A percentile compares a stretch with the other conserved stretches of the same genome.
Conservation (phyloP, 192 early-diverging fungal genomes). For the Coemansia erecta region DNA sequence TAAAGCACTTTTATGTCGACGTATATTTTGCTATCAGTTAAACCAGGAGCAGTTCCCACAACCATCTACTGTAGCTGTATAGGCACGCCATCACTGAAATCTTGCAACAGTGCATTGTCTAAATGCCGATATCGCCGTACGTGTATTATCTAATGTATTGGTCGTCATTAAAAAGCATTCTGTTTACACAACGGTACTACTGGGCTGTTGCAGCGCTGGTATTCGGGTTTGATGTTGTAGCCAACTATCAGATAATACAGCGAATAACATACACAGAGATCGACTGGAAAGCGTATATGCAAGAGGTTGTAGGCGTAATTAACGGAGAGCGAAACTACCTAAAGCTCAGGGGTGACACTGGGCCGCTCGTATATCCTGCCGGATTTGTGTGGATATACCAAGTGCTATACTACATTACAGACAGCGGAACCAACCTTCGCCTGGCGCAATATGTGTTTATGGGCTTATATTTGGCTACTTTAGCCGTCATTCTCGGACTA, state of each 20-base stretch:
- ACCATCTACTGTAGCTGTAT: too few species aligned
- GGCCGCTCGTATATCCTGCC: slow-evolving; percentile 89
- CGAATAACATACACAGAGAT: slow-evolving; percentile 79
- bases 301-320: slow-evolving; percentile 77
- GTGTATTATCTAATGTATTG: neutral
- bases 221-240: slow-evolving; percentile 14
- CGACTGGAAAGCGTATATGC: slow-evolving; percentile 97
- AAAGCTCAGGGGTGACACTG: slow-evolving; percentile 82
- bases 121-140: too few species aligned
- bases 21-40: neutral
- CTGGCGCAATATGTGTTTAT: slow-evolving; percentile 84
- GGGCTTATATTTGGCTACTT: slow-evolving; percentile 67
- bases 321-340: slow-evolving; percentile 82
- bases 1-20: too few species aligned
- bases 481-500: slow-evolving; percentile 64
- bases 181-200: slow-evolving; percentile 23
- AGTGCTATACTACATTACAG: slow-evolving; percentile 65
- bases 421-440: slow-evolving; percentile 63
- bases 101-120: too few species aligned
- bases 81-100: too few species aligned
- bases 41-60: too few species aligned
- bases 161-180: neutral
- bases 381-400: slow-evolving; percentile 90
- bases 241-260: slow-evolving; percentile 21
- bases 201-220: slow-evolving; percentile 10